A percentile compares a stretch with the other conserved stretches of the same genome.
phyloP scores from a whole-genome alignment of 495 filamentous ascomycete genomes.

The Neurospora africana region DNA sequence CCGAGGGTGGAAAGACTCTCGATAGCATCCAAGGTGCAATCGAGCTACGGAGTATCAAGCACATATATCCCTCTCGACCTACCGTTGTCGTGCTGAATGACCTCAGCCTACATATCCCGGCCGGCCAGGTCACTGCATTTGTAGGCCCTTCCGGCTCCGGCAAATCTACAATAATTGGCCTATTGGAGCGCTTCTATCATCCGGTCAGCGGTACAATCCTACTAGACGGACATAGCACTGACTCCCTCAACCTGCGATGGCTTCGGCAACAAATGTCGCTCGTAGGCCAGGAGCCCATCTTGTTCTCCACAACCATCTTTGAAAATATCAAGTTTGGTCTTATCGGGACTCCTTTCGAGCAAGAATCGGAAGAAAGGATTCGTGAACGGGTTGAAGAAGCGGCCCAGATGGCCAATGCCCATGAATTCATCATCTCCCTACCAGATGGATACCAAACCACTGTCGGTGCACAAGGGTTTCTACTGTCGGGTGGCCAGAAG shows the following conservation, averaged over 20 bases:
- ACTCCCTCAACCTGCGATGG: slow-evolving; percentile 74
- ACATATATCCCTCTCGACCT: slow-evolving; percentile 80
- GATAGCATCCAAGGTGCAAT: slow-evolving; percentile 57
- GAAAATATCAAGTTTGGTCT: slow-evolving; percentile 72
- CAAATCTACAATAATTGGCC: slow-evolving; percentile 80
- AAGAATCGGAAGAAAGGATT: slow-evolving; percentile 52
- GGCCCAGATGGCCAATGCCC: slow-evolving; percentile 84
- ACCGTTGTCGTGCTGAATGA: slow-evolving; percentile 71
- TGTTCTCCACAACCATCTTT: slow-evolving; percentile 50
- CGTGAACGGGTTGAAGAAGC: slow-evolving; percentile 60
- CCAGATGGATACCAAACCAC: slow-evolving; percentile 82
- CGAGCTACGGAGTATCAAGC: slow-evolving; percentile 61
- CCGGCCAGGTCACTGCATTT: slow-evolving; percentile 75
- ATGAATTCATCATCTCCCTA: slow-evolving; percentile 67
- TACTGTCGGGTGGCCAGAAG: slow-evolving; percentile 17
- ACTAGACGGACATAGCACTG: slow-evolving; percentile 45
- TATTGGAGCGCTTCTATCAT: slow-evolving; percentile 82
- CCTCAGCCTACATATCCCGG: slow-evolving; percentile 61
- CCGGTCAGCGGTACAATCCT: slow-evolving; percentile 42
- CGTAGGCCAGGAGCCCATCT: slow-evolving; percentile 55
- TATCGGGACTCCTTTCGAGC: slow-evolving; percentile 26
- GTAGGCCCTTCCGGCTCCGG: slow-evolving; percentile 75
- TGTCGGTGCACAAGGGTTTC: slow-evolving; percentile 79
- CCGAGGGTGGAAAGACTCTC: slow-evolving; percentile 51
- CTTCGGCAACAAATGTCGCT: slow-evolving; percentile 69